Base-by-base conservation (phyloP, 2,329 filamentous ascomycete genomes). In the Orbilia ellipsospora region DNA sequence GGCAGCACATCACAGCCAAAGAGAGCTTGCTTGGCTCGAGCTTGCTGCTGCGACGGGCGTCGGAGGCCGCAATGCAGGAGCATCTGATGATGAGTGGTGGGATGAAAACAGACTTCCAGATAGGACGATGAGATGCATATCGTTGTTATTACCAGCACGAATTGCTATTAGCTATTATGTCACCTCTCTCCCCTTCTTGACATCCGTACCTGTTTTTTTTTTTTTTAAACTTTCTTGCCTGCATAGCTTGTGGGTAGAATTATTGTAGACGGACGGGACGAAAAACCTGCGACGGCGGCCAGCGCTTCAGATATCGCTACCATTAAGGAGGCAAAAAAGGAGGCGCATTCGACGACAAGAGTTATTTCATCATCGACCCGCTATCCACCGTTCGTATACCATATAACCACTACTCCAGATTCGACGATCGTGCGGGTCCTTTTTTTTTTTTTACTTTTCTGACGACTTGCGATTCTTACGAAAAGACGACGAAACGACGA, bases 81-180 rank as follows among this genome's bases (percentile, higher is more conserved):
- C 31, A 36, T 36, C 31, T 36, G 31, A 10, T 10, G 31, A 36
- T 36, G 31, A 36, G 15, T 42, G 48, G 56, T 62, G 56, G 56
- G 51, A 70, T 40, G 42, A 16, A 50, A 69, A 69, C 57, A 63
- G 57, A 69, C 28, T 69, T 50, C 66, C 66, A 54, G 66, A 56
- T 57, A 51, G 10, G 31, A 50, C 12, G 18, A 26, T 10, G 40
- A 56, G 57, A 62, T 61, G 48, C 16, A 28, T 12, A 48, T 60
- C n/a, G 69, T 4, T 45, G 4, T 45, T 16, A 15, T 48, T 15
- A 18, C 5, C 44, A 18, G 16, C 16, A 12, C 16, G 8, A 18
- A n/a, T 36, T 36, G 31, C 10, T 36, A 36, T 36, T 36, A 36
- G 5, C 31, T 44, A 52, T 75, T 65, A 75, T 75, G 72, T 75